Evolutionary conservation across 2,329 filamentous ascomycete genomes (phyloP), one percentile per base, ranked within the genome.

Genomic region (Conoideocrella luteorostrata): DNA sequence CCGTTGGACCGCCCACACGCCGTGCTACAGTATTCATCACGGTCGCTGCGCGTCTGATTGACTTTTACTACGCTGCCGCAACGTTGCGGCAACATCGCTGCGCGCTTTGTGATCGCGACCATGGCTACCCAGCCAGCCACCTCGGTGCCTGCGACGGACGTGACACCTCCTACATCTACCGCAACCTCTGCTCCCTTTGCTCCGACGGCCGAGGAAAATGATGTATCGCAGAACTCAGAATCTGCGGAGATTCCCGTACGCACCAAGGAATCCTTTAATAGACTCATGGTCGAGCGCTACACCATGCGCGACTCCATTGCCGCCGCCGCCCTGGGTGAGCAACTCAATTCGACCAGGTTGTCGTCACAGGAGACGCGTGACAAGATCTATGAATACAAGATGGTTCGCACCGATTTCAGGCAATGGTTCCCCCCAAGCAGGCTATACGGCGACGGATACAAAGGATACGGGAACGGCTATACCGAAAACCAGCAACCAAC

Each of bases 391-490:
- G 82, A 88, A 59, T 88, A 91, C 70, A 72, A 78, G 46, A 65
- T 72, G 39, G 60, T 88, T 36, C 70, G 75, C 48, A 69, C 63
- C 50, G 71, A 78, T 7, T 77, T 74, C 55, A 72, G 76, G 47
- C 66, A 65, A 37, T 76, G 66, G 59, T 82, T 79, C 45, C 72
- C 76, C 3, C 69, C 77, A 1, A 71, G 68, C 52, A 74, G 69
- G 52, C 71, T 81, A 48, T 88, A 72, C 67, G 85, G 73, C 64
- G 79, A 73, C 54, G 93, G 93, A 43, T 98, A 95, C 62, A 82
- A 79, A 59, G 91, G 90, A 35, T 95, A 85, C 59, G 91, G 87
- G 52, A 97, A 97, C 69, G 84, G 86, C 48, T 74, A 80, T 55
- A 96, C 91, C 23, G 88, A 90, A 56, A 71, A 72, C 47, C 73